Evolutionary conservation across 768 basidiomycete species (phyloP), one percentile per base, ranked within the genome.

Genomic region (Trametes elegans): DNA sequence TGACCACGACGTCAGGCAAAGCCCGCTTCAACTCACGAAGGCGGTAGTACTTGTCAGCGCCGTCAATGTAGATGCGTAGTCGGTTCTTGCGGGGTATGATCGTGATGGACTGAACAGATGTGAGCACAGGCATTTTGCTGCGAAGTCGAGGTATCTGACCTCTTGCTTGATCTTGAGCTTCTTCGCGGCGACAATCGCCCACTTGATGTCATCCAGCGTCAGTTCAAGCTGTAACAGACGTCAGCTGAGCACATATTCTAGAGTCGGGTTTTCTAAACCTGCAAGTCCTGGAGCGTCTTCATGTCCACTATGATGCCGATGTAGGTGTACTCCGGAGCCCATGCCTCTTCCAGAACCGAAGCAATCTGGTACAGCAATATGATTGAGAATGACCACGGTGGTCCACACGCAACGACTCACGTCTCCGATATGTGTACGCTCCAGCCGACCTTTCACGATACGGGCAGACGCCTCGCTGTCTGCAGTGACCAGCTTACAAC

Each of bases 361-460:
- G 97, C 90, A 64, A 99, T 79, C 94, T 97, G 57, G 13, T 51
- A 23, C 26, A 50, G 27, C 6, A 45, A n/a, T 19, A 0, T 23
- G 5, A 52, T 40, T 32, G 36, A 23, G n/a, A 47, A 47, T 13
- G 24, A n/a, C n/a, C n/a, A n/a, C n/a, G 23, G 31, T 34, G 42
- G 1, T 19, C 42, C 32, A 49, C n/a, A 26, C 9, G 41, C 56
- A 39, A 36, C 9, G n/a, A 63, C 85, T 62, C 62, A 97, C 94
- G 74, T 98, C 97, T 58, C 94, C 90, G 19, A 99, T 75, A 54
- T 91, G 79, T 0, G 97, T 98, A 74, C 94, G 95, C 74, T 99
- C 97, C 43, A 99, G 71, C 41, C 97, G 82, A 11, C 88, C 97
- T 71, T 99, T 98, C 60, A 99, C 97, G 63, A 98, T 98, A 44